phyloP scores from a whole-genome alignment of 2,329 filamentous ascomycete species.

The Curvularia spicifera region DNA sequence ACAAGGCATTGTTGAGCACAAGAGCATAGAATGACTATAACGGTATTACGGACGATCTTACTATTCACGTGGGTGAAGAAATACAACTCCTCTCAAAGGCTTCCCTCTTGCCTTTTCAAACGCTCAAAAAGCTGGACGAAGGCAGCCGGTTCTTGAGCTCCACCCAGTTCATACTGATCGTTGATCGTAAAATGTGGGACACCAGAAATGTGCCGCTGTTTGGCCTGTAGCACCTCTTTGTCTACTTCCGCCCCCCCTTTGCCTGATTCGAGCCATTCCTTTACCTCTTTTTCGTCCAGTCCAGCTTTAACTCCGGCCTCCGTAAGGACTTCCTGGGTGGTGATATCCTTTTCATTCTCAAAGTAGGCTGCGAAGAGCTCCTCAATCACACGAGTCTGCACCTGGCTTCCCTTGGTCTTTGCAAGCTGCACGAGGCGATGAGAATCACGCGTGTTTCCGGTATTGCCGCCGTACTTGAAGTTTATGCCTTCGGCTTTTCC shows the following conservation, averaged over 20 bases:
- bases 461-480: slow-evolving; percentile 73
- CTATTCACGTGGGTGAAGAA: background rate
- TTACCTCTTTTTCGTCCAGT: slow-evolving; percentile 51
- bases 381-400: slow-evolving; percentile 54
- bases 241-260: slow-evolving; percentile 56
- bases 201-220: slow-evolving; percentile 63
- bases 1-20: background rate
- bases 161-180: slow-evolving; percentile 68
- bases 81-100: slow-evolving; percentile 7
- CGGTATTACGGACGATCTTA: background rate
- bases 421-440: slow-evolving; percentile 75
- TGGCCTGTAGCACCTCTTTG: slow-evolving; percentile 55
- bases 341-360: slow-evolving; percentile 58
- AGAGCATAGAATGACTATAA: too few species aligned
- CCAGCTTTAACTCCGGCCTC: slow-evolving; percentile 54
- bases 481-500: slow-evolving; percentile 72
- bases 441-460: slow-evolving; percentile 79
- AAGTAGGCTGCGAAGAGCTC: slow-evolving; percentile 54
- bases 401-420: slow-evolving; percentile 59
- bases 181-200: slow-evolving; percentile 81
- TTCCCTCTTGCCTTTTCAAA: slow-evolving; percentile 57
- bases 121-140: slow-evolving; percentile 71
- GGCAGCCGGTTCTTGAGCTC: slow-evolving; percentile 71
- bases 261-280: slow-evolving; percentile 53
- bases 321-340: slow-evolving; percentile 49